phyloP scores from a whole-genome alignment of 179 eudicot genomes.

The Vitellaria paradoxa region DNA sequence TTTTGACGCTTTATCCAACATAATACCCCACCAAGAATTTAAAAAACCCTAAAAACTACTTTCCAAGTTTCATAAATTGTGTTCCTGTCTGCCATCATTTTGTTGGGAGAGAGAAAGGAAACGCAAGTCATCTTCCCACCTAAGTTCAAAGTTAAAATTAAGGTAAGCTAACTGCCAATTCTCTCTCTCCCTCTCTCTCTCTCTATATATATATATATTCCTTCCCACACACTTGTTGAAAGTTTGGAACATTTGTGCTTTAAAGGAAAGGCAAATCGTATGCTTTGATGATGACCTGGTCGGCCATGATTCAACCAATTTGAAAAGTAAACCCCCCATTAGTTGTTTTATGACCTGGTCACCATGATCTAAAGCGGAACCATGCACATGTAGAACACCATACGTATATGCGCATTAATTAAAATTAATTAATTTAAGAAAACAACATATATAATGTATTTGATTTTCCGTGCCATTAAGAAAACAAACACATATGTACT shows the following conservation, averaged over 20 bases:
- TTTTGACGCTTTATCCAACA: constrained; percentile 25
- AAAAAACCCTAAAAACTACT: constrained; percentile 20
- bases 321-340: neutral
- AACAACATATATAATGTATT: too few relatives aligned
- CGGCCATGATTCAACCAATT: constrained; percentile 35
- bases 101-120: constrained; percentile 23
- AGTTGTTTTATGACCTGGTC: constrained; percentile 2
- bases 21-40: constrained; percentile 34
- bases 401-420: too few relatives aligned
- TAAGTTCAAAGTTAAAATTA: constrained; percentile 26
- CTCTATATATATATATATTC: constrained; percentile 4
- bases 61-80: constrained; percentile 24
- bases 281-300: constrained; percentile 34
- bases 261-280: constrained; percentile 23
- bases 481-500: too few relatives aligned
- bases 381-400: neutral
- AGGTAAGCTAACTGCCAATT: neutral
- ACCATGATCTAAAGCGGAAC: neutral
- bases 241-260: constrained; percentile 22
- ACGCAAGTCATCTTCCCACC: constrained; percentile 36
- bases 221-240: constrained; percentile 23
- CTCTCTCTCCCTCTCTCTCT: too few relatives aligned
- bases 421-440: too few relatives aligned
- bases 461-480: too few relatives aligned
- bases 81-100: constrained; percentile 63